Conservation (phyloP, 1,284 basidiomycete genomes). For the Schizophyllum amplum region DNA sequence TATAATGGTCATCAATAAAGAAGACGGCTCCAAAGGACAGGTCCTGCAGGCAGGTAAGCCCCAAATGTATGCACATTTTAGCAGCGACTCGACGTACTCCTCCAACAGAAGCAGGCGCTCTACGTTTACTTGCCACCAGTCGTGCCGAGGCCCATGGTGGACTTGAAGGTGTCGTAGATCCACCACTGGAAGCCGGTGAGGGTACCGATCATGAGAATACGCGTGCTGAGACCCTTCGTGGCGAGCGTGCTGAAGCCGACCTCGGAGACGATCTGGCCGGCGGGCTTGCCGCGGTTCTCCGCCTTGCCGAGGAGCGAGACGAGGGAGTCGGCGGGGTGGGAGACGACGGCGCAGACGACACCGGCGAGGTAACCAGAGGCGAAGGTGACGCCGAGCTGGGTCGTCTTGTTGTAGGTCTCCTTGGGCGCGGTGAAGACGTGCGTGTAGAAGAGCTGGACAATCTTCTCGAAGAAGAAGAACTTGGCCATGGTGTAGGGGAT, state of each 20-base stretch:
- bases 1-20: neutral
- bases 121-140: constrained; percentile 75
- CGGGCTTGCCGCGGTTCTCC: constrained; percentile 67
- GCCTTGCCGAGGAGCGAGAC: constrained; percentile 76
- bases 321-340: constrained; percentile 74
- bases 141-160: constrained; percentile 72
- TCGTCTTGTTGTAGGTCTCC: constrained; percentile 59
- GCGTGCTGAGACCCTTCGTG: constrained; percentile 75
- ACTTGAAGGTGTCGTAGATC: constrained; percentile 82
- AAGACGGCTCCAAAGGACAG: neutral
- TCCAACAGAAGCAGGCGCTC: too few relatives aligned
- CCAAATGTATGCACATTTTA: too few relatives aligned
- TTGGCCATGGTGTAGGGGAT: constrained; percentile 87
- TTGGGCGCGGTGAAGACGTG: constrained; percentile 70
- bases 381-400: constrained; percentile 76
- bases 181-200: constrained; percentile 85
- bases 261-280: constrained; percentile 59
- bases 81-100: too few relatives aligned
- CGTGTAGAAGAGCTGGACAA: constrained; percentile 69
- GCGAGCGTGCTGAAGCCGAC: constrained; percentile 53
- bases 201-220: constrained; percentile 77
- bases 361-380: constrained; percentile 77
- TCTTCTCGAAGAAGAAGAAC: constrained; percentile 81
- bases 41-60: too few relatives aligned
- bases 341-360: constrained; percentile 76